Evolutionary conservation across 768 basidiomycete genomes (phyloP).

Genomic region (Russula olivacea): DNA sequence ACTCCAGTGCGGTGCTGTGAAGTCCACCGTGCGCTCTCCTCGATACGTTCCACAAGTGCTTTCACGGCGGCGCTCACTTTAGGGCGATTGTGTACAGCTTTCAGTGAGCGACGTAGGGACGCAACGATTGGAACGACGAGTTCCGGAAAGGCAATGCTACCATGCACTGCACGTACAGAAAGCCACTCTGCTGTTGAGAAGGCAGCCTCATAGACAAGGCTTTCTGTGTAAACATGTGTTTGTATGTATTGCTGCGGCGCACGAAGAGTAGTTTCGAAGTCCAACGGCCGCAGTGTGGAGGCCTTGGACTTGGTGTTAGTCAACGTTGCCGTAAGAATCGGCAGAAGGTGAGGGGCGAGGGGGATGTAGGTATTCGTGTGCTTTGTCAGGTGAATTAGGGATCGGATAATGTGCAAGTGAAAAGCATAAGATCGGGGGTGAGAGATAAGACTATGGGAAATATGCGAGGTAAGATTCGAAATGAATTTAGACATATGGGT

Average conservation of each 20-base stretch:
- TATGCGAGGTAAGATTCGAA: neutral
- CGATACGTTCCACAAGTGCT: conserved; percentile 76
- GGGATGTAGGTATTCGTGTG: conserved; percentile 87
- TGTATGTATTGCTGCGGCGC: conserved; percentile 83
- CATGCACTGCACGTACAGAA: conserved; percentile 60
- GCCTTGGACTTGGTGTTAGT: conserved; percentile 67
- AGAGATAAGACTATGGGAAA: conserved; percentile 64
- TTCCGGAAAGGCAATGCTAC: conserved; percentile 92
- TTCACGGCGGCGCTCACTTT: conserved; percentile 67
- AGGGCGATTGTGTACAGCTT: conserved; percentile 44
- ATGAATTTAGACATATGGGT: neutral
- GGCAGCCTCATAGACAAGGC: conserved; percentile 71
- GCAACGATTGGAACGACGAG: conserved; percentile 73
- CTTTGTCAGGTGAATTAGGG: conserved; percentile 76
- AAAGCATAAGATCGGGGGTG: conserved; percentile 91
- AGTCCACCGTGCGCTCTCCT: conserved; percentile 77
- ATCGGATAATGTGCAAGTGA: conserved; percentile 87
- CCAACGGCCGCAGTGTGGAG: conserved; percentile 81
- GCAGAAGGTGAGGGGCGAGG: conserved; percentile 78
- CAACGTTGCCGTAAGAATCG: conserved; percentile 75
- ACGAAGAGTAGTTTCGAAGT: conserved; percentile 82
- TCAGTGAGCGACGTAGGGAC: conserved; percentile 66
- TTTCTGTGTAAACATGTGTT: conserved; percentile 81
- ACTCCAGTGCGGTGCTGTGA: conserved; percentile 65
- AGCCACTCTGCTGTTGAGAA: conserved; percentile 83